These are phyloP conservation scores for Calonectria montana DNA, from an alignment of 2,329 filamentous ascomycete species.

Conservation along the genomic window DNA sequence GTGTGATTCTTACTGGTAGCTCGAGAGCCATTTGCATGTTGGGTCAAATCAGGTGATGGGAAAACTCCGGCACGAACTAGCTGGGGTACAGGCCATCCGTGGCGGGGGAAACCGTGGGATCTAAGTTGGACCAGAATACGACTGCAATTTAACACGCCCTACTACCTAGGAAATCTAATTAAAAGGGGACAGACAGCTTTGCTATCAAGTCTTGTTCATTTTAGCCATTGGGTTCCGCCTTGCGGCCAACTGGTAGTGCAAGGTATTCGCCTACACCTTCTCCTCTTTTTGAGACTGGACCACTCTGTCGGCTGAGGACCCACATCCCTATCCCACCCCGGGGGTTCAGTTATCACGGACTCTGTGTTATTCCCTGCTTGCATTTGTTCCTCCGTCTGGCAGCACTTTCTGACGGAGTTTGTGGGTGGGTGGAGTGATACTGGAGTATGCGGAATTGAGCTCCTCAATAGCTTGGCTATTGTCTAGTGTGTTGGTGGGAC, in stretches of 20 bases:
- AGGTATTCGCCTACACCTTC: neutral
- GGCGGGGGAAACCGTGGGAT: neutral
- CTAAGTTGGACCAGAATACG: constrained; percentile 1
- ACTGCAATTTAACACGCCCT: neutral
- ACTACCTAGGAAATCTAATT: neutral
- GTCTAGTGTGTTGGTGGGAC: neutral
- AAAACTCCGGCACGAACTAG: constrained; percentile 13
- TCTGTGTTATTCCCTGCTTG: neutral
- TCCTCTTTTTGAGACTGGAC: neutral
- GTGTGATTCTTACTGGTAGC: constrained; percentile 35
- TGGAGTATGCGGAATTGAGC: constrained; percentile 8
- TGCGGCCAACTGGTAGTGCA: neutral
- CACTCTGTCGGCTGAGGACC: neutral
- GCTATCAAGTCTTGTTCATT: neutral
- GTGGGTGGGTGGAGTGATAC: constrained; percentile 1
- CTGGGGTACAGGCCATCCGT: neutral
- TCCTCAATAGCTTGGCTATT: neutral
- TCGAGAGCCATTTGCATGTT: constrained; percentile 20
- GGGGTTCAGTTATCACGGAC: constrained; percentile 7
- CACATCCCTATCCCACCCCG: neutral
- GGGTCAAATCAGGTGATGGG: constrained; percentile 17
- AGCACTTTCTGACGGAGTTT: neutral
- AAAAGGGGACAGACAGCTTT: neutral
- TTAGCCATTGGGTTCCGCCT: too few species aligned
- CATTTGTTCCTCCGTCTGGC: neutral